Conservation (phyloP, 108 stramenopile species). For the Conticribra guillardii region DNA sequence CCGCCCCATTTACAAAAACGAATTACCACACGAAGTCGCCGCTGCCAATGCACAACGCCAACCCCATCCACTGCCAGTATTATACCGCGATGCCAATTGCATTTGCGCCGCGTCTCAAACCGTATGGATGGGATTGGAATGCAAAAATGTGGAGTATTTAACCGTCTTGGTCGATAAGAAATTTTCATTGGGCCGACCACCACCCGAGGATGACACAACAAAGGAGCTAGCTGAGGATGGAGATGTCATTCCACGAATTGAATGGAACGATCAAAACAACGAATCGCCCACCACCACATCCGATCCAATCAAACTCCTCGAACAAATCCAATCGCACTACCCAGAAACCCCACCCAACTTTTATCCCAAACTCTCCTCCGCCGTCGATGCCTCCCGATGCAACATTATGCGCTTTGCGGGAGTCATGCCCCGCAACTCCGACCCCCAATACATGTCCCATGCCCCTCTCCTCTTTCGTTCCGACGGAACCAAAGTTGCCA, state of each 20-base stretch:
- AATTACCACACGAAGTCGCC: not conserved
- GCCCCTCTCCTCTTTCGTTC: slow-evolving; percentile 22
- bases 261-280: not conserved
- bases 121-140: slow-evolving; percentile 42
- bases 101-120: slow-evolving; percentile 30
- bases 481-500: slow-evolving; percentile 20
- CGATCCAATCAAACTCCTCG: slow-evolving; percentile 42
- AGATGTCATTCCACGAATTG: slow-evolving; percentile 13
- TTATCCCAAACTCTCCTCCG: slow-evolving; percentile 26
- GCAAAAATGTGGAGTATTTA: slow-evolving; percentile 31
- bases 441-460: slow-evolving; percentile 1
- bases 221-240: slow-evolving; percentile 2
- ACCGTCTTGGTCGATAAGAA: slow-evolving; percentile 37
- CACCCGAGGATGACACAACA: not conserved
- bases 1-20: slow-evolving; percentile 23
- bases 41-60: not conserved
- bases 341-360: slow-evolving; percentile 23
- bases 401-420: slow-evolving; percentile 23
- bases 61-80: too few species aligned
- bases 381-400: slow-evolving; percentile 28
- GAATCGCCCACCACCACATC: not conserved
- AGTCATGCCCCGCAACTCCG: slow-evolving; percentile 38
- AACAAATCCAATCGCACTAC: slow-evolving; percentile 39
- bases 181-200: not conserved
- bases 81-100: slow-evolving; percentile 41